phyloP scores from a whole-genome alignment of 78 protist species.

The Protostelium mycophagum region DNA sequence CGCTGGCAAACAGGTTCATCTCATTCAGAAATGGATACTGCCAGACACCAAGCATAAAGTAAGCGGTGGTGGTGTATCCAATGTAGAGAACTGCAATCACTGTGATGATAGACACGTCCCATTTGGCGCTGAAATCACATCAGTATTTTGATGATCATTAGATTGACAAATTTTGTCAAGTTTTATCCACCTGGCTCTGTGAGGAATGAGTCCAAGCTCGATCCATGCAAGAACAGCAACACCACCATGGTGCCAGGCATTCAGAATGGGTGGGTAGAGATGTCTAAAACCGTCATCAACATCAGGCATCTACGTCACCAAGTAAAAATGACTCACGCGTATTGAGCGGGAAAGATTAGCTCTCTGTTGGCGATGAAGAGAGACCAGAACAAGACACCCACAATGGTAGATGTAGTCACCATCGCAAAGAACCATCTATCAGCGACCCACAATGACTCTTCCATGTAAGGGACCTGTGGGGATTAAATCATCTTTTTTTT shows the following conservation, averaged over 20 bases:
- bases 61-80: background rate
- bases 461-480: background rate
- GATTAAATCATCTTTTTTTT: background rate
- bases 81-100: background rate
- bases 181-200: background rate
- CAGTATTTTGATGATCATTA: too few species aligned
- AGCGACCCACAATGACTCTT: background rate
- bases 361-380: background rate
- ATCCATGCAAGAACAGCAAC: background rate
- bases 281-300: background rate
- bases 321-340: background rate
- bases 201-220: background rate
- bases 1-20: background rate
- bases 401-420: background rate
- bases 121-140: background rate
- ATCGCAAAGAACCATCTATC: background rate
- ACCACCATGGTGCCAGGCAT: background rate
- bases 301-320: background rate
- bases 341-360: background rate
- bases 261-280: background rate
- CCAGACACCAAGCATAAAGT: background rate
- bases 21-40: background rate
- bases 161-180: background rate
- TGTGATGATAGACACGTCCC: background rate
- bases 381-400: background rate